Conservation (phyloP, 352 stramenopile species). For the Phytophthora sansomeana region DNA sequence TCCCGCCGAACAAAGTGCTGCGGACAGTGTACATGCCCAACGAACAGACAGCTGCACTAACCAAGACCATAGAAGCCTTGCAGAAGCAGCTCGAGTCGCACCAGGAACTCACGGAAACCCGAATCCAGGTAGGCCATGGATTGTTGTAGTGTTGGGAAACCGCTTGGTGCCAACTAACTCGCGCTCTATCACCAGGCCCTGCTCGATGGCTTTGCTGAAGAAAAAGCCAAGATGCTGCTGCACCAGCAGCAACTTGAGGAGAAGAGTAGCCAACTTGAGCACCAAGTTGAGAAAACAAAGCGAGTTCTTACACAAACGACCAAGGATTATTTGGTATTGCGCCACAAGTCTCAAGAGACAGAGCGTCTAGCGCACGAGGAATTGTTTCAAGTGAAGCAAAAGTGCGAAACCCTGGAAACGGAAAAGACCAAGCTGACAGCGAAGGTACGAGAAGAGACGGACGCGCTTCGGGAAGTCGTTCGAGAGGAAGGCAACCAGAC, state of each 20-base stretch:
- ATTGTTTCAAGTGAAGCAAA: constrained; percentile 46
- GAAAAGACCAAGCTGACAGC: constrained; percentile 54
- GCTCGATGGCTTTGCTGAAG: constrained; percentile 59
- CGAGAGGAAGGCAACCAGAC: constrained; percentile 66
- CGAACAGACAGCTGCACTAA: constrained; percentile 62
- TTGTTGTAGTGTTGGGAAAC: not conserved
- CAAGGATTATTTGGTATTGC: constrained; percentile 80
- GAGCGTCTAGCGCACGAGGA: constrained; percentile 73
- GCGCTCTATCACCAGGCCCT: constrained; percentile 44
- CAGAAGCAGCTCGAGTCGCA: constrained; percentile 67
- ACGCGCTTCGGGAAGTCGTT: constrained; percentile 53
- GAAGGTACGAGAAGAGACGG: constrained; percentile 55
- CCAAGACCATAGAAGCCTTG: constrained; percentile 61
- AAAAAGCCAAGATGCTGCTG: constrained; percentile 62
- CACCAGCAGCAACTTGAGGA: constrained; percentile 47
- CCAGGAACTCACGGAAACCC: constrained; percentile 61
- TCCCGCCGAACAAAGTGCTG: constrained; percentile 54
- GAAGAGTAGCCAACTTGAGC: constrained; percentile 46
- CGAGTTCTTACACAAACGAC: constrained; percentile 72
- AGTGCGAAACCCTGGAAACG: constrained; percentile 44
- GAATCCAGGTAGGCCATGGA: constrained; percentile 57
- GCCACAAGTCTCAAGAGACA: constrained; percentile 69
- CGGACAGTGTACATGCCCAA: constrained; percentile 85
- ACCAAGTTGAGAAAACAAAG: constrained; percentile 64
- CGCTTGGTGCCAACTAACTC: not conserved